Evolutionary conservation across 2,329 filamentous ascomycete genomes (phyloP).

Genomic region (Penicillium sp.): DNA sequence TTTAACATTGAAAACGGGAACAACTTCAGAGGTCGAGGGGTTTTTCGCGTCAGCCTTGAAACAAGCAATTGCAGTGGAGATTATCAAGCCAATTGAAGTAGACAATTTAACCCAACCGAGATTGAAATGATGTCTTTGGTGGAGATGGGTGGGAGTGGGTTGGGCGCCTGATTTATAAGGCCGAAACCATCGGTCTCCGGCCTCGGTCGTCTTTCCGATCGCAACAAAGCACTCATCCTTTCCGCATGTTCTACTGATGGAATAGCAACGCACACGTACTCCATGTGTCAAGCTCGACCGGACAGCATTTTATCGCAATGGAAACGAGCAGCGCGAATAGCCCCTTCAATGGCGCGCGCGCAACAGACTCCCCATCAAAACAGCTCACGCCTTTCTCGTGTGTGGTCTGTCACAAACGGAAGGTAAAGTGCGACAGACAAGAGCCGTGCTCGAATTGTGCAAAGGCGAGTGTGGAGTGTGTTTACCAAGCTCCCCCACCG

Average conservation of each 20-base stretch:
- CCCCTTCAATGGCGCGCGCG: neutral
- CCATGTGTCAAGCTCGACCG: neutral
- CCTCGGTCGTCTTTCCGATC: neutral
- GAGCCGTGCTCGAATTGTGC: constrained; percentile 49
- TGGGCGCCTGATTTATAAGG: neutral
- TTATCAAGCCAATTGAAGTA: neutral
- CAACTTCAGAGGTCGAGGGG: neutral
- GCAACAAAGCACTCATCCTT: neutral
- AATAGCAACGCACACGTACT: neutral
- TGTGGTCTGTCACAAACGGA: constrained; percentile 42
- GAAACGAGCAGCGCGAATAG: neutral
- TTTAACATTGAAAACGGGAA: neutral
- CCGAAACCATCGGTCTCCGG: neutral
- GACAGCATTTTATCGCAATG: neutral
- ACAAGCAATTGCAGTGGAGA: neutral
- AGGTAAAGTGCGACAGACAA: constrained; percentile 47
- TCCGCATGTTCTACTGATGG: neutral
- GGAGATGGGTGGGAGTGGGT: neutral
- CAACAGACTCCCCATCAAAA: constrained; percentile 23
- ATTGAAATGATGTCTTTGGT: constrained; percentile 1
- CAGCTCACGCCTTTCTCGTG: constrained; percentile 30
- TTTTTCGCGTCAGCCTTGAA: neutral
- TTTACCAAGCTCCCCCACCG: constrained; percentile 32
- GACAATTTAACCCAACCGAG: constrained; percentile 1
- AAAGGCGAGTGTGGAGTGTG: constrained; percentile 42